phyloP scores from a whole-genome alignment of 768 basidiomycete genomes.

The Boletellus ananas region DNA sequence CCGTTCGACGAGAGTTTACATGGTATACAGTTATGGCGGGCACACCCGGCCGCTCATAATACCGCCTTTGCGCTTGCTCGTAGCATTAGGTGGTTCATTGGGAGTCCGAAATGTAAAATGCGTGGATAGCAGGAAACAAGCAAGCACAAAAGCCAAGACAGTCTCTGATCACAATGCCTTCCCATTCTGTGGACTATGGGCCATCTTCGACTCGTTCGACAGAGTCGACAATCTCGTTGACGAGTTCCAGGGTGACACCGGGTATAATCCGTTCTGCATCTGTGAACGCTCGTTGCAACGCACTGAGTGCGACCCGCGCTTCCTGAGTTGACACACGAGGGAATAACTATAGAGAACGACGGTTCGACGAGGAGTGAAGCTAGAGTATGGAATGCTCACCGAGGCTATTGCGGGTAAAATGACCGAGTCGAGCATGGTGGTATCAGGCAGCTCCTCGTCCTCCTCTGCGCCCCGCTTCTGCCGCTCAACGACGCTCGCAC shows the following conservation, averaged over 20 bases:
- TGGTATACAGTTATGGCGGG: conserved; percentile 22
- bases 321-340: conserved; percentile 92
- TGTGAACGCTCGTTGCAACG: conserved; percentile 87
- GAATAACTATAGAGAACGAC: conserved; percentile 58
- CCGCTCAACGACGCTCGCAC: conserved; percentile 37
- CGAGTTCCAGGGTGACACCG: conserved; percentile 87
- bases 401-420: conserved; percentile 95
- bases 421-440: conserved; percentile 94
- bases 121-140: conserved; percentile 8
- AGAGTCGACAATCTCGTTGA: conserved; percentile 91
- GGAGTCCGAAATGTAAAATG: conserved; percentile 16
- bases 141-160: conserved; percentile 20
- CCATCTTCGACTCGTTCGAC: conserved; percentile 88
- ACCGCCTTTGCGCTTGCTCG: conserved; percentile 14
- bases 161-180: not conserved
- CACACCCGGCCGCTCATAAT: conserved; percentile 14
- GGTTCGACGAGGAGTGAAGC: conserved; percentile 2
- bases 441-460: conserved; percentile 60
- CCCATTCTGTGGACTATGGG: conserved; percentile 20
- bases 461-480: conserved; percentile 45
- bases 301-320: conserved; percentile 78
- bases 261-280: conserved; percentile 96
- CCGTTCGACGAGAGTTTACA: conserved; percentile 12
- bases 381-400: conserved; percentile 44
- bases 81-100: conserved; percentile 13